Conservation (phyloP, 2,329 filamentous ascomycete genomes). For the Whalleya microplaca region DNA sequence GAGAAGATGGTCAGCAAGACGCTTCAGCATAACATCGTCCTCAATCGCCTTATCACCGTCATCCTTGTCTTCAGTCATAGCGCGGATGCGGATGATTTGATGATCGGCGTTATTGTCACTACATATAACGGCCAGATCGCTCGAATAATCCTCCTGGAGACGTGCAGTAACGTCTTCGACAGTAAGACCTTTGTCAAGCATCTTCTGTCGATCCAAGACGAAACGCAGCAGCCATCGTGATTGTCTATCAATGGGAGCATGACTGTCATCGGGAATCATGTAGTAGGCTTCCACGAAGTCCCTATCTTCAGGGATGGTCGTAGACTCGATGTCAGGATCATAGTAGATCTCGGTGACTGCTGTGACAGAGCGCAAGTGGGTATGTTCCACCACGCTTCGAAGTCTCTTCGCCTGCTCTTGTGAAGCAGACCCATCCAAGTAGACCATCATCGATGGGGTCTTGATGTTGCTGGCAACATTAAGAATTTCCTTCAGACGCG, state of each 20-base stretch:
- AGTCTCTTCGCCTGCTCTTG: slow-evolving; percentile 84
- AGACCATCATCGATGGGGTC: slow-evolving; percentile 95
- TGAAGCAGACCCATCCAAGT: slow-evolving; percentile 67
- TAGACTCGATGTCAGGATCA: slow-evolving; percentile 85
- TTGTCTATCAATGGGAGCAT: slow-evolving; percentile 68
- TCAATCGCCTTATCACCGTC: slow-evolving; percentile 67
- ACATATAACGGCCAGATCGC: slow-evolving; percentile 89
- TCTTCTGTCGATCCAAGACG: slow-evolving; percentile 87
- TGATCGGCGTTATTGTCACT: slow-evolving; percentile 98
- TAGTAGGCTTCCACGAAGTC: slow-evolving; percentile 98
- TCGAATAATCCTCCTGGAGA: slow-evolving; percentile 87
- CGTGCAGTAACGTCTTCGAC: slow-evolving; percentile 88
- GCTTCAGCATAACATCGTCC: slow-evolving; percentile 91
- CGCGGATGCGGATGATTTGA: slow-evolving; percentile 90
- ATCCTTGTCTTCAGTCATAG: slow-evolving; percentile 73
- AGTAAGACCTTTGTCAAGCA: slow-evolving; percentile 90
- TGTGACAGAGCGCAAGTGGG: slow-evolving; percentile 88
- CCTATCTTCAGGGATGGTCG: slow-evolving; percentile 82
- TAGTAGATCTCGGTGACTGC: slow-evolving; percentile 96
- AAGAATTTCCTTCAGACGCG: slow-evolving; percentile 98
- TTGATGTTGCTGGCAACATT: slow-evolving; percentile 98
- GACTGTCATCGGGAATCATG: slow-evolving; percentile 81
- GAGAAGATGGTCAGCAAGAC: slow-evolving; percentile 87
- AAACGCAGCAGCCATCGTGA: slow-evolving; percentile 96
- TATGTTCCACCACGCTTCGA: slow-evolving; percentile 91